Conservation (phyloP, 2,329 filamentous ascomycete species). For the Microsporum ferrugineum region DNA sequence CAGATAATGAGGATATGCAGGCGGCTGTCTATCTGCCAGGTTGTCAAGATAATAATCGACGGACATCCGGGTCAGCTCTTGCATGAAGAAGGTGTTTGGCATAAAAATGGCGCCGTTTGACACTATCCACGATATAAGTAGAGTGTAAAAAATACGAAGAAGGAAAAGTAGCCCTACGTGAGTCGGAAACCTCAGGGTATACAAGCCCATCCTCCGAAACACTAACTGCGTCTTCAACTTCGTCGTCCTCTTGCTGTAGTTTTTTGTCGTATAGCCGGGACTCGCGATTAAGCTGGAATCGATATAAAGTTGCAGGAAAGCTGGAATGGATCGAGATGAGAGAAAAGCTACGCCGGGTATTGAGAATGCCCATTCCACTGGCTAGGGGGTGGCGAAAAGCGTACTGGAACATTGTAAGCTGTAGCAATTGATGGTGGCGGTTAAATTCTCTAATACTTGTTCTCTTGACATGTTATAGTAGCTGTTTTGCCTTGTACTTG, state of each 20-base stretch:
- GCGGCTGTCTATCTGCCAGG: conserved; percentile 9
- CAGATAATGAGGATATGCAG: conserved; percentile 12
- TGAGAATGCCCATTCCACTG: not conserved
- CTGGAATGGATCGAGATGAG: conserved; percentile 1
- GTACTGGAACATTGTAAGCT: too few species aligned
- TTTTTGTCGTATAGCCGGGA: conserved; percentile 7
- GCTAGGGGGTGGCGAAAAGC: not conserved
- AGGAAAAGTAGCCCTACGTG: not conserved
- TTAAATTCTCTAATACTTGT: too few species aligned
- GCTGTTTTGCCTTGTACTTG: too few species aligned
- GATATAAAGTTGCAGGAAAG: conserved; percentile 11
- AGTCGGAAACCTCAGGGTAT: not conserved
- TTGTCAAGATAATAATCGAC: conserved; percentile 11
- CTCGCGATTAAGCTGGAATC: conserved; percentile 7
- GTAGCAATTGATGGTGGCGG: too few species aligned
- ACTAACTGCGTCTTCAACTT: conserved; percentile 8
- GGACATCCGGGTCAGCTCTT: conserved; percentile 13
- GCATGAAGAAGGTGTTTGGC: conserved; percentile 16
- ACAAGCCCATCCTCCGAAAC: conserved; percentile 8
- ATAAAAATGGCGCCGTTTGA: conserved; percentile 15
- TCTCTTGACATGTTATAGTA: too few species aligned
- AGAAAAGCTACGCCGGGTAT: conserved; percentile 4
- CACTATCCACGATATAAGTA: conserved; percentile 5
- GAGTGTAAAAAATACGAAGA: not conserved
- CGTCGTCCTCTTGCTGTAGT: conserved; percentile 8